Evolutionary conservation across 2,329 filamentous ascomycete species (phyloP), one percentile per base, ranked within the genome.

Genomic region (Hypoxylon sp.): DNA sequence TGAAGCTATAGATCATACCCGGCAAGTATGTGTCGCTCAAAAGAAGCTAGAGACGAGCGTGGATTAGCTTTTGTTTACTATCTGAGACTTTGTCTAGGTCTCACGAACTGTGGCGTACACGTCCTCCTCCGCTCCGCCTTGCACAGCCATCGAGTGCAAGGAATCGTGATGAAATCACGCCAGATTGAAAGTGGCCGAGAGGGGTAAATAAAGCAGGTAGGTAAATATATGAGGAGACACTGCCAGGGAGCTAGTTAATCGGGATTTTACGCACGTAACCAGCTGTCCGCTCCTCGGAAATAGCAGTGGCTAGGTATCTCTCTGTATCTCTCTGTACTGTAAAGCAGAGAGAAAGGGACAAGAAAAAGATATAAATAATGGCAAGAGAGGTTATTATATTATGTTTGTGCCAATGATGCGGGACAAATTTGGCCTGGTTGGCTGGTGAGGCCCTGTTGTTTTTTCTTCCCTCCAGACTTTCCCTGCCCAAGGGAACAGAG

Each of bases 21-120:
- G 96, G 95, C 53, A 99, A 88, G 80, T 99, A 99, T 68, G 87
- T 87, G 81, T 99, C 94, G 82, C 88, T 97, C 82, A 97, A 84
- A 61, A 98, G 88, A 79, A 99, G 91, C 95, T 97, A 80, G 75
- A 69, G 52, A 19, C 39, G 70, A 74, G 62, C 76, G 73, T 63
- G 65, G 19, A 61, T 76, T 70, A 76, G 72, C 57, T 60, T 34
- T n/a, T 48, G n/a, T 67, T 39, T 61, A 62, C 43, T 3, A 21
- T 61, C 32, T 8, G 37, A 37, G 45, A 56, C 19, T 41, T 9
- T 63, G 16, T 57, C 21, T 56, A 37, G 59, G 41, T 59, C 29
- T 58, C 34, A 84, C 84, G 73, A 79, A 88, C 85, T 77, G 85
- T 87, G 71, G 84, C 85, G 76, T 87, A 88, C 72, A 85, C 80